phyloP scores from a whole-genome alignment of 2,329 filamentous ascomycete species.

The Tolypocladium paradoxum region DNA sequence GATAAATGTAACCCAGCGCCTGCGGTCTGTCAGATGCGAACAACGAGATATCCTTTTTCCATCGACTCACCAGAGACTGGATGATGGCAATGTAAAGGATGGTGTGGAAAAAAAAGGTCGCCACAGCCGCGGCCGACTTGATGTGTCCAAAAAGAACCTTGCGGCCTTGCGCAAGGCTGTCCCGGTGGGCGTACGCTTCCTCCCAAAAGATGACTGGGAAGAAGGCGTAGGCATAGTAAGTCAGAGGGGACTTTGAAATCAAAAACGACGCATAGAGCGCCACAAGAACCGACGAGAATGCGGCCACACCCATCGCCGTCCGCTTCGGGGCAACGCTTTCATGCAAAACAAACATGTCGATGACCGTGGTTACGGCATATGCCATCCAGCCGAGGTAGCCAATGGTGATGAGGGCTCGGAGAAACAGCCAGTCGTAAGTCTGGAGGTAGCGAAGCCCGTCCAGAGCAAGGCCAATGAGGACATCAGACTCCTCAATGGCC shows the following conservation, averaged over 20 bases:
- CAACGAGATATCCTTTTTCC: background rate
- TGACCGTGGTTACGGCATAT: slow-evolving; percentile 78
- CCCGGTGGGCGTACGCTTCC: slow-evolving; percentile 72
- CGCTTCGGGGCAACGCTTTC: slow-evolving; percentile 55
- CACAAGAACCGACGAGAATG: slow-evolving; percentile 69
- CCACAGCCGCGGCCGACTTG: slow-evolving; percentile 43
- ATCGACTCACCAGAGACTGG: slow-evolving; percentile 56
- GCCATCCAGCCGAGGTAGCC: slow-evolving; percentile 95
- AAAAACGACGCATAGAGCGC: slow-evolving; percentile 69
- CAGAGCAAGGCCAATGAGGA: slow-evolving; percentile 65
- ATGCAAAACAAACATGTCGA: slow-evolving; percentile 79
- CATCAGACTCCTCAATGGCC: slow-evolving; percentile 68
- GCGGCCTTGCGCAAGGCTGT: slow-evolving; percentile 56
- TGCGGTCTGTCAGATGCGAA: slow-evolving; percentile 21
- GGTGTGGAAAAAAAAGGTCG: slow-evolving; percentile 52
- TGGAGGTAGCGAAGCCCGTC: slow-evolving; percentile 87
- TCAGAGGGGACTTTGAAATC: slow-evolving; percentile 65
- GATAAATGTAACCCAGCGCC: slow-evolving; percentile 86
- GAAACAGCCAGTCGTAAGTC: slow-evolving; percentile 96
- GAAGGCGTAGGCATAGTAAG: slow-evolving; percentile 85
- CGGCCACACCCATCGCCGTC: slow-evolving; percentile 43
- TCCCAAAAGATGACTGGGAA: slow-evolving; percentile 97
- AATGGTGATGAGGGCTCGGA: slow-evolving; percentile 75
- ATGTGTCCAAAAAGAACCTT: slow-evolving; percentile 60
- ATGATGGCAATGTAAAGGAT: slow-evolving; percentile 63